Conservation (phyloP, 2,329 filamentous ascomycete species). For the Diplocarpon mali region DNA sequence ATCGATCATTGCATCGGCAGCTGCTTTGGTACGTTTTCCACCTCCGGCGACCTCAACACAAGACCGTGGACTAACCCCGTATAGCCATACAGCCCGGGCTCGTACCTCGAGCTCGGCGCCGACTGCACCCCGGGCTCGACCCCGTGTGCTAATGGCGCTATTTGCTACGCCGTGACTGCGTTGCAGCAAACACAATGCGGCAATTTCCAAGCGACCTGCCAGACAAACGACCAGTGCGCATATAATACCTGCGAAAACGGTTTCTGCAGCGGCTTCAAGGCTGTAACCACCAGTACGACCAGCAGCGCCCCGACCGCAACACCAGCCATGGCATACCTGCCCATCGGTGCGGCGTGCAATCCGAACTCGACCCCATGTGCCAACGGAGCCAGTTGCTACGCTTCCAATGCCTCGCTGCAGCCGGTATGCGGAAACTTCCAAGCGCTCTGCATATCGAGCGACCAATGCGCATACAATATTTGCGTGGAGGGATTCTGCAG, state of each 20-base stretch:
- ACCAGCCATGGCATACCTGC: too few species aligned
- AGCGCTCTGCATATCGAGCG: conserved; percentile 5
- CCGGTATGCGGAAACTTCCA: conserved; percentile 14
- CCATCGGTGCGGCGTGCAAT: too few species aligned
- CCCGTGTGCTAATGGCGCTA: conserved; percentile 5
- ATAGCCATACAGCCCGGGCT: too few species aligned
- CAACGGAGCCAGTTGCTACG: conserved; percentile 10
- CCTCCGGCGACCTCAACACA: too few species aligned
- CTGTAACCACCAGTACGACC: too few species aligned
- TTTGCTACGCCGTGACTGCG: conserved; percentile 10
- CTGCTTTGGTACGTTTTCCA: too few species aligned
- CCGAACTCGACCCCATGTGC: background rate
- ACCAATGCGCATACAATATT: conserved; percentile 14
- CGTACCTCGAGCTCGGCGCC: too few species aligned
- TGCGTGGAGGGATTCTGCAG: conserved; percentile 10
- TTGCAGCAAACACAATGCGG: conserved; percentile 9
- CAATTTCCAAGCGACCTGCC: conserved; percentile 9
- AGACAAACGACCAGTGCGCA: conserved; percentile 9
- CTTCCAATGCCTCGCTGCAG: too few species aligned
- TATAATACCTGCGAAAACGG: conserved; percentile 11
- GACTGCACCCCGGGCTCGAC: too few species aligned
- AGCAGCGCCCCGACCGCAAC: too few species aligned
- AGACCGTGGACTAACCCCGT: too few species aligned
- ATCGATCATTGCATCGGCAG: too few species aligned
- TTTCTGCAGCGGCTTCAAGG: conserved; percentile 7